Base-by-base conservation (phyloP, 2,329 filamentous ascomycete genomes). In the Exophiala sp. region DNA sequence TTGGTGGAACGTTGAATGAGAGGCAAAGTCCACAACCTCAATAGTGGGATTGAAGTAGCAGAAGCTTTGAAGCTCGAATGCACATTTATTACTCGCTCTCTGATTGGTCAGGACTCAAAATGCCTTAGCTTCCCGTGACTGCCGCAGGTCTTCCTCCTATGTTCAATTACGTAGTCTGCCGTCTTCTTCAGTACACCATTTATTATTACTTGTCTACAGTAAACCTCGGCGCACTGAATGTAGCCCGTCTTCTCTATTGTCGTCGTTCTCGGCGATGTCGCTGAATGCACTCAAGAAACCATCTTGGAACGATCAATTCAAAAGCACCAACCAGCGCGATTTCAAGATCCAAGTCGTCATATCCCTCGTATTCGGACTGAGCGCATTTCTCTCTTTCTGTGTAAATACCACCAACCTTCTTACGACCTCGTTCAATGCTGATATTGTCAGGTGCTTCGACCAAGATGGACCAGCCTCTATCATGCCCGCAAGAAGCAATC, bases 391-490 rank as follows among this genome's bases (percentile, higher is more conserved):
- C 24, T 66, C 72, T 1, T 77, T 77, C 52, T 77, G 74, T 63
- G 72, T 76, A 70, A 5, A 29, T 32, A 72, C 65, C 9, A 10
- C 9, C 24, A 10, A 32, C 7, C 24, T 50, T 20, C 40, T 34
- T 38, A n/a, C 42, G 14, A 16, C 9, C 8, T 44, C 29, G 7
- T 41, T 24, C 40, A 35, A 35, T 53, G 18, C 45, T 55, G 29
- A 58, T 43, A 12, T 14, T 11, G 29, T 42, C 66, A 94, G 89
- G 76, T 91, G 44, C 77, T 99, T 21, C 87, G 94, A 45, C 91
- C 91, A 61, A 85, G 90, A 83, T 99, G 94, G 94, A 87, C 89
- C 45, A 81, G 85, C 18, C 80, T 99, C 1, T 99, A 97, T 69
- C 87, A 91, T 32, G 94, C 94, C 43, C 84, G 94, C 54, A 94